These are phyloP conservation scores for Capsella rubella DNA, from an alignment of 441 rosid species.

Conservation along the genomic window DNA sequence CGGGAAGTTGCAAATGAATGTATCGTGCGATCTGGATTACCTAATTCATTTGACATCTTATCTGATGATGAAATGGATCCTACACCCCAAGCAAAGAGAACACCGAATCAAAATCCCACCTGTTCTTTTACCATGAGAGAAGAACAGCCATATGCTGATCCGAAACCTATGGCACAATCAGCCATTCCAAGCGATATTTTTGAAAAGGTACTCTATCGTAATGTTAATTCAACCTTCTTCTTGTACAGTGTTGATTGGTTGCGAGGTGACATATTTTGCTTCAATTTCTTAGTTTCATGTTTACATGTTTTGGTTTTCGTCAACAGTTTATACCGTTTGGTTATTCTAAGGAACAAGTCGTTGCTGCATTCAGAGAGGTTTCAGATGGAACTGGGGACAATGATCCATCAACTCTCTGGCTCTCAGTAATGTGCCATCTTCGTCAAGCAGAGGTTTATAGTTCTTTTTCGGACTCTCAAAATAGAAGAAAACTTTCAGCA, in stretches of 20 bases:
- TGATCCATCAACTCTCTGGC: conserved; percentile 71
- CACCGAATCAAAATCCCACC: conserved; percentile 42
- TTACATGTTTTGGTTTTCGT: conserved; percentile 33
- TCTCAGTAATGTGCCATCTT: conserved; percentile 70
- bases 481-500: conserved; percentile 38
- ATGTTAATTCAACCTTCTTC: conserved; percentile 24
- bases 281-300: conserved; percentile 9
- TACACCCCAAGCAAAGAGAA: conserved; percentile 41
- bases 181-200: conserved; percentile 69
- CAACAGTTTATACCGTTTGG: conserved; percentile 69
- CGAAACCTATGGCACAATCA: conserved; percentile 45
- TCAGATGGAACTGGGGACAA: conserved; percentile 60
- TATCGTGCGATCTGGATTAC: conserved; percentile 70
- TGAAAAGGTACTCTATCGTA: conserved; percentile 56
- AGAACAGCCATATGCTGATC: conserved; percentile 43
- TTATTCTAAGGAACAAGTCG: conserved; percentile 68
- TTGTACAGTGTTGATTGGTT: conserved; percentile 15
- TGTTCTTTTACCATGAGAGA: conserved; percentile 46
- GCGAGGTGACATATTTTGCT: conserved; percentile 5
- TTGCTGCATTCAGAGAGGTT: conserved; percentile 64
- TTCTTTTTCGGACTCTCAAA: conserved; percentile 44
- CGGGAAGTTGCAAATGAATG: conserved; percentile 78
- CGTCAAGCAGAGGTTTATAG: conserved; percentile 70
- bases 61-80: conserved; percentile 48
- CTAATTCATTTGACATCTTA: conserved; percentile 50